Conservation (phyloP, 2,329 filamentous ascomycete genomes). For the Emericellopsis atlantica region DNA sequence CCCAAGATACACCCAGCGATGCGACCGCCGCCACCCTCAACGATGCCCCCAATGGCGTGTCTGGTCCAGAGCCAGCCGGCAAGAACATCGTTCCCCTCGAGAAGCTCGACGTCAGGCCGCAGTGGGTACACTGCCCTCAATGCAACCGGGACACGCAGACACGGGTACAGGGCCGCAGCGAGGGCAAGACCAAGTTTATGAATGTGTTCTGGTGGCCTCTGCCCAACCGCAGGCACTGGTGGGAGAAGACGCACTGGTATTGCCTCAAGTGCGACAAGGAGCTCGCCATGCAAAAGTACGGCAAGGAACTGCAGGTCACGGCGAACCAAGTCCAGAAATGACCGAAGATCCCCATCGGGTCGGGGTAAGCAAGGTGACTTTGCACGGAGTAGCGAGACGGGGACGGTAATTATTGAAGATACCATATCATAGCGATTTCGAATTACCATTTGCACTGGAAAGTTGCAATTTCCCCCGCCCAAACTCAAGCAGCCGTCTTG, state of each 20-base stretch:
- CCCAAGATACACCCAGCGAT: too few relatives aligned
- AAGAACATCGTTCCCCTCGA: slow-evolving; percentile 5
- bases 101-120: slow-evolving; percentile 6
- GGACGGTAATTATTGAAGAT: too few relatives aligned
- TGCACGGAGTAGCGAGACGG: too few relatives aligned
- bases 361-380: too few relatives aligned
- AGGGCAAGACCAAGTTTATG: slow-evolving; percentile 9
- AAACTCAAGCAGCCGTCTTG: slow-evolving; percentile 2
- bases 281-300: slow-evolving; percentile 7
- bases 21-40: neutral
- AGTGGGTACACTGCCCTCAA: slow-evolving; percentile 13
- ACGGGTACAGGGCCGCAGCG: slow-evolving; percentile 6
- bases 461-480: neutral
- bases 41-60: neutral
- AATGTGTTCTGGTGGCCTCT: slow-evolving; percentile 12
- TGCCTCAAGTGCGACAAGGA: slow-evolving; percentile 11
- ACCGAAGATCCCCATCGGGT: too few relatives aligned
- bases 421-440: too few relatives aligned
- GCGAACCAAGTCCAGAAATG: neutral
- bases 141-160: slow-evolving; percentile 8
- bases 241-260: slow-evolving; percentile 9
- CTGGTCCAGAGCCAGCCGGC: neutral
- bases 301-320: slow-evolving; percentile 2
- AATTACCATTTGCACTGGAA: too few relatives aligned
- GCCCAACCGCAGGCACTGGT: slow-evolving; percentile 13